Conservation (phyloP, 2,329 filamentous ascomycete genomes). For the Trichophyton mentagrophytes region DNA sequence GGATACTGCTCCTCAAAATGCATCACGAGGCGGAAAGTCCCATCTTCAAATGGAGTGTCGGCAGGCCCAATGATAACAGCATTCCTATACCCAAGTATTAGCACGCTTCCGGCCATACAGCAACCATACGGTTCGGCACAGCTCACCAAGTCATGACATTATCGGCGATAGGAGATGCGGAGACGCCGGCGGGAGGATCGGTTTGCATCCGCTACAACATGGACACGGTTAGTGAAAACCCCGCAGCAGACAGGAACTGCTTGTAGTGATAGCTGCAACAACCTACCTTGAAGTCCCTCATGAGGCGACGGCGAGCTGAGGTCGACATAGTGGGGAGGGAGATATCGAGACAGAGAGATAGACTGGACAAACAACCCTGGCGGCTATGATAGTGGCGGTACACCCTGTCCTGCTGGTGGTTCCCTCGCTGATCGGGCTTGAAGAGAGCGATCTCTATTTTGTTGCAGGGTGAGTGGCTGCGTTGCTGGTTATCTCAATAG, state of each 20-base stretch:
- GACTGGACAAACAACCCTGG: background rate
- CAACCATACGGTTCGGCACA: slow-evolving; percentile 1
- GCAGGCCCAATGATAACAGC: slow-evolving; percentile 95
- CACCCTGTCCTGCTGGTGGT: background rate
- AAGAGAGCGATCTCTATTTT: no score
- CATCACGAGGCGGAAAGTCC: slow-evolving; percentile 95
- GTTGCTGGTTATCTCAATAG: no score
- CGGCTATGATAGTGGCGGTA: background rate
- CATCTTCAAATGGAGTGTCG: slow-evolving; percentile 96
- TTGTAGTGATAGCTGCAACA: background rate
- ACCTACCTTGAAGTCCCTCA: slow-evolving; percentile 97
- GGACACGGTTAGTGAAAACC: background rate
- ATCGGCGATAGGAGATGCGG: slow-evolving; percentile 86
- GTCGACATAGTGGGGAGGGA: slow-evolving; percentile 57
- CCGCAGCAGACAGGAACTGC: background rate
- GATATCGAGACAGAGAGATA: slow-evolving; percentile 1
- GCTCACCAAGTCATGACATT: slow-evolving; percentile 92
- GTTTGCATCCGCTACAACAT: slow-evolving; percentile 83
- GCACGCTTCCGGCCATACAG: background rate
- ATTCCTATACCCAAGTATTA: slow-evolving; percentile 52
- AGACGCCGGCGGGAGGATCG: slow-evolving; percentile 91
- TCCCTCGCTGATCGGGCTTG: no score
- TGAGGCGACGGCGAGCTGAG: slow-evolving; percentile 83
- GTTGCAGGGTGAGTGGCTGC: no score
- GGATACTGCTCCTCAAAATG: slow-evolving; percentile 98